Base-by-base conservation (phyloP, 176 grass and related monocot species). In the Bromus sterilis region DNA sequence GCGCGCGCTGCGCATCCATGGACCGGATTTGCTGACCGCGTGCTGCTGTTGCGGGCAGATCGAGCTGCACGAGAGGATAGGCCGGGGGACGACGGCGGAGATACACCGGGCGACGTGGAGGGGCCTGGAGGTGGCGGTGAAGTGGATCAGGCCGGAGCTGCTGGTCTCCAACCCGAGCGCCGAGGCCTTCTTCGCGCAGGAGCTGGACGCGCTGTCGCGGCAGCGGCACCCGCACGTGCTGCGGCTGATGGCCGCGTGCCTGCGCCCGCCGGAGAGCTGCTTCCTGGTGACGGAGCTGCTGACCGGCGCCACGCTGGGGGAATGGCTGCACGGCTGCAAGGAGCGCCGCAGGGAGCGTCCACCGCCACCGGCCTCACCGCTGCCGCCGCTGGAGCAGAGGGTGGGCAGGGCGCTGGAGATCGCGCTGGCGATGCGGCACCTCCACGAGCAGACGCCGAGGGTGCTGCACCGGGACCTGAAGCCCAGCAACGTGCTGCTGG, bases 401-500 rank as follows among this genome's bases (percentile, higher is more conserved):
- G 58, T 94, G 35, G 58, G 55, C 63, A 86, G 84, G 66, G 91
- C 79, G 26, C 65, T 89, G 79, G 92, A 94, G 76, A 15, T 91
- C 55, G 88, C 92, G 29, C 80, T 84, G 36, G 92, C 92, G 34
- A 83, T 91, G 89, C 66, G 82, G 57, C 62, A 91, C 63, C 92
- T 91, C 57, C 92, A 94, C 71, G 80, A 84, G 35, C 89, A 91
- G 80, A 89, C 84, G 58, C 92, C 83, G 56, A 21, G 15, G 72
- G 76, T 94, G 36, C 3, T 89, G 80, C 89, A 94, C 89, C 83
- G 92, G 23, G 89, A 94, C 56, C 59, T 94, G 16, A 94, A 94
- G 58, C 92, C 89, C 25, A 94, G 88, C 74, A 91, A 94, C 70
- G 40, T 94, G 35, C 71, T 94, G 7, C 81, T 94, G 64, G 86